Base-by-base conservation (phyloP, 495 filamentous ascomycete genomes). In the Achaetomiella virescens region DNA sequence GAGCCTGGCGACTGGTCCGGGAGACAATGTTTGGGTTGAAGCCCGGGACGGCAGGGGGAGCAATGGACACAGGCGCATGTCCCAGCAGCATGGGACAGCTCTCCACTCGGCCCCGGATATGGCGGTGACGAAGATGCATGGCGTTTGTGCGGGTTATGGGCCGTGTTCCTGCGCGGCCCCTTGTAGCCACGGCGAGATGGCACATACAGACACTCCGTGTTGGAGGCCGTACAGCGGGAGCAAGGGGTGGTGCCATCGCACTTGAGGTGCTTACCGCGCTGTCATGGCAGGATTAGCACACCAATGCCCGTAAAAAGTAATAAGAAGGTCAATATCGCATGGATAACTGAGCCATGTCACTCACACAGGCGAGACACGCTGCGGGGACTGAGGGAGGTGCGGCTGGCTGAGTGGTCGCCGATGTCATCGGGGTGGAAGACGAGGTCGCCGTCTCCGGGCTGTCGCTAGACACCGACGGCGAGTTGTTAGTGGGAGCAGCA, bases 101-200 rank as follows among this genome's bases (percentile, higher is more conserved):
- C 21, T 74, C 73, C 9, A 63, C 59, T 10, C n/a, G 60, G 42
- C 24, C 61, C 61, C 14, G 58, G 55, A 17, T 70, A 69, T 29
- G 70, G 62, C 46, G 75, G 73, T 25, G 75, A 76, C 35, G 75
- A 75, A 18, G 75, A 74, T 31, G 74, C 73, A 68, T 75, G 75
- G 18, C 76, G 74, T 60, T 78, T 79, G 57, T 77, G 71, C 15
- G 75, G 74, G 62, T 78, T 77, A n/a, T 68, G 67, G 15, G 73
- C 66, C 36, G 71, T 63, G 48, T 57, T 65, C 54, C 70, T 70
- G 18, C 74, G 65, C 17, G 75, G 75, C 21, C 75, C 75, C 63
- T 76, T 78, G 66, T 78, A 78, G 45, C 76, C 76, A 49, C 76
- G 75, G 45, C 76, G 74, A 49, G 76, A 79, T 49, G 74, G 68